These are phyloP conservation scores for Westerdykella aurantiaca DNA, from an alignment of 2,329 filamentous ascomycete genomes.

Conservation along the genomic window DNA sequence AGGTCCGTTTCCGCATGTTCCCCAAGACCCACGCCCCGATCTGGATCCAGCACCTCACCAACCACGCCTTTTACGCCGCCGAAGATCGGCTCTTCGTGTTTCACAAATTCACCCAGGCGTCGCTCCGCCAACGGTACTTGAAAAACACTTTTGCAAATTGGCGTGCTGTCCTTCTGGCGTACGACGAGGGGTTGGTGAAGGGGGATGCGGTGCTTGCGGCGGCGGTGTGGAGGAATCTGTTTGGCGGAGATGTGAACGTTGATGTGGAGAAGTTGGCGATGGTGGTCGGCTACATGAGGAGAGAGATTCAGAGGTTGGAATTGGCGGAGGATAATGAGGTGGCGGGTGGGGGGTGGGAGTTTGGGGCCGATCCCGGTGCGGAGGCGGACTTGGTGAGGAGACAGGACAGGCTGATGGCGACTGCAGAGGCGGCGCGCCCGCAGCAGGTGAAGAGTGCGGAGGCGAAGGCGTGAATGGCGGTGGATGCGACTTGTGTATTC, in stretches of 20 bases:
- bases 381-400: conserved; percentile 20
- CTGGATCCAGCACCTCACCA: conserved; percentile 85
- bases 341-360: conserved; percentile 44
- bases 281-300: conserved; percentile 59
- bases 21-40: conserved; percentile 61
- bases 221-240: conserved; percentile 90
- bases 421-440: background rate
- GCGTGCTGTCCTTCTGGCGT: conserved; percentile 77
- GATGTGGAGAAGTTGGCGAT: conserved; percentile 56
- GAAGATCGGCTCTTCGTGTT: conserved; percentile 77
- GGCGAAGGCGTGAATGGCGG: conserved; percentile 12
- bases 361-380: conserved; percentile 43
- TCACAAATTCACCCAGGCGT: conserved; percentile 59
- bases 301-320: conserved; percentile 51
- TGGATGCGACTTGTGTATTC: background rate
- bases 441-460: conserved; percentile 1
- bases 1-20: conserved; percentile 75
- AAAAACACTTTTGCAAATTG: conserved; percentile 94
- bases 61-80: conserved; percentile 90
- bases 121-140: conserved; percentile 55
- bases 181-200: conserved; percentile 73
- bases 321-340: conserved; percentile 49
- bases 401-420: too few relatives aligned
- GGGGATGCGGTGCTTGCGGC: conserved; percentile 72
- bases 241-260: conserved; percentile 64